These are phyloP conservation scores for Paraurostyla sp. DNA, from an alignment of 73 alveolate genomes.

Conservation along the genomic window DNA sequence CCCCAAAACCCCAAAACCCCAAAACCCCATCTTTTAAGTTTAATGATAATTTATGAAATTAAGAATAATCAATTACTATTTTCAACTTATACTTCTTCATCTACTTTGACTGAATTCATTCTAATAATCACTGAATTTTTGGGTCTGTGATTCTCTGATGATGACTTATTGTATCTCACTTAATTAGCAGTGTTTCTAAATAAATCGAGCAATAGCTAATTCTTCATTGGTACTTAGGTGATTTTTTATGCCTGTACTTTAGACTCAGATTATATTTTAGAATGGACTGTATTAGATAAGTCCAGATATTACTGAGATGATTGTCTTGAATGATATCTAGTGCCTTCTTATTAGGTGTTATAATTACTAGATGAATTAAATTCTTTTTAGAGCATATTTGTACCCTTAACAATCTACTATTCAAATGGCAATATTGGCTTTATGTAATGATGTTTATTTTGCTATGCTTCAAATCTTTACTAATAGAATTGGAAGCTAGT, in stretches of 20 bases:
- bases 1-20: too few relatives aligned
- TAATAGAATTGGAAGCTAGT: too few relatives aligned
- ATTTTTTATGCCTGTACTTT: background rate
- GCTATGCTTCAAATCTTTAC: too few relatives aligned
- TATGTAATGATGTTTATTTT: too few relatives aligned
- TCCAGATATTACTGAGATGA: too few relatives aligned
- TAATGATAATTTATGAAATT: background rate
- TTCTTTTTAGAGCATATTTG: too few relatives aligned
- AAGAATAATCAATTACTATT: background rate
- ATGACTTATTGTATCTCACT: background rate
- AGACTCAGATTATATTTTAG: background rate
- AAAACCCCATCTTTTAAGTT: too few relatives aligned
- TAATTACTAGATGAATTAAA: too few relatives aligned
- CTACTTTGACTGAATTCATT: background rate
- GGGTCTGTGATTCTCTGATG: background rate
- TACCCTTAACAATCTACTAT: too few relatives aligned
- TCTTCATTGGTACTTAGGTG: background rate
- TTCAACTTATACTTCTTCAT: background rate
- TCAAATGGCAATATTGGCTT: too few relatives aligned
- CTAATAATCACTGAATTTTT: background rate
- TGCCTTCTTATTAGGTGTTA: too few relatives aligned
- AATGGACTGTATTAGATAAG: background rate
- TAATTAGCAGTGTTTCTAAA: background rate
- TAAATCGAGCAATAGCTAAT: background rate
- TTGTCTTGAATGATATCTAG: too few relatives aligned